A percentile compares a stretch with the other conserved stretches of the same genome.
phyloP scores from a whole-genome alignment of 208 protist species.

The Trypanosoma theileri region DNA sequence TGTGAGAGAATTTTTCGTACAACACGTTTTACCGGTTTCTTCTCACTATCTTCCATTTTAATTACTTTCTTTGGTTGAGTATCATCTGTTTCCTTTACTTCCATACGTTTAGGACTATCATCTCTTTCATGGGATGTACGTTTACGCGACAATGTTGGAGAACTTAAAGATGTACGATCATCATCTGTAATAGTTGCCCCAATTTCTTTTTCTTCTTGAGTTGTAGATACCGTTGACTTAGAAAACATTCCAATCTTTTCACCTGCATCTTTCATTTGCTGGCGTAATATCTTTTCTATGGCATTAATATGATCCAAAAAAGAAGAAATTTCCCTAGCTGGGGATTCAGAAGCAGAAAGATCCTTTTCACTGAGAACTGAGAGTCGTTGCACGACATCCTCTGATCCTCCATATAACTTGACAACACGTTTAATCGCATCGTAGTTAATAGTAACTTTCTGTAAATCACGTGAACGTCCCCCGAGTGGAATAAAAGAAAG shows the following conservation, averaged over 20 bases:
- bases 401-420: slow-evolving; percentile 39
- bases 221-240: slow-evolving; percentile 28
- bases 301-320: slow-evolving; percentile 39
- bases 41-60: slow-evolving; percentile 12
- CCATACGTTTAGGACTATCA: not conserved
- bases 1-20: slow-evolving; percentile 10
- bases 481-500: slow-evolving; percentile 61
- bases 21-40: not conserved
- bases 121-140: not conserved
- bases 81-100: not conserved
- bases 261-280: slow-evolving; percentile 47
- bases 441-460: slow-evolving; percentile 46
- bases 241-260: slow-evolving; percentile 56
- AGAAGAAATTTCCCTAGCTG: slow-evolving; percentile 41
- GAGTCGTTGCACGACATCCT: slow-evolving; percentile 31
- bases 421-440: slow-evolving; percentile 46
- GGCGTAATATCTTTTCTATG: slow-evolving; percentile 50
- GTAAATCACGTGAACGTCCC: slow-evolving; percentile 38
- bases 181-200: not conserved
- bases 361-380: slow-evolving; percentile 34
- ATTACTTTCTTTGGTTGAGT: slow-evolving; percentile 12
- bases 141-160: slow-evolving; percentile 9
- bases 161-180: not conserved
- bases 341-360: slow-evolving; percentile 21
- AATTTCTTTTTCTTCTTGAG: slow-evolving; percentile 12